Base-by-base conservation (phyloP, 306 rosid genomes). In the Malus domestica region DNA sequence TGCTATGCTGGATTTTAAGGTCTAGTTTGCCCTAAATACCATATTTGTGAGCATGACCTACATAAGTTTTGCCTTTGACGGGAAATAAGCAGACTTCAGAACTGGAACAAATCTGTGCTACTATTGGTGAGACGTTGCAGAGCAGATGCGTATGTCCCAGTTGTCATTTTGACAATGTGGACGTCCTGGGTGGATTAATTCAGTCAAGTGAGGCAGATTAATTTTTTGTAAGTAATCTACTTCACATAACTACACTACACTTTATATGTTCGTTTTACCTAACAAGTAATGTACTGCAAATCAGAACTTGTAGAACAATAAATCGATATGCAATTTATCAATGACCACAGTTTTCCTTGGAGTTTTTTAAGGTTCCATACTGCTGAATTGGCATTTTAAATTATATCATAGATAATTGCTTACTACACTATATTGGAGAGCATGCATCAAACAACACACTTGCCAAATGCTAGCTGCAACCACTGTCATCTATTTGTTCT, bases 121-220 rank as follows among this genome's bases (percentile, higher is more conserved):
- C 88, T 33, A 85, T 92, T 51, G 85, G 92, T 40, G 98, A 84
- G 86, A 89, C 83, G 40, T 85, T 96, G 85, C 97, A 89, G 83
- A 87, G 68, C 52, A 78, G 85, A 77, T 89, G 90, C 73, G 70
- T 77, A 4, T 96, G 99, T 83, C 93, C 99, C 35, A 77, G 77
- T 67, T 90, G 99, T 79, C 90, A 85, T 71, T 42, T 81, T 54
- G 88, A 96, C 83, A 89, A 90, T 77, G 75, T 87, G 85, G 96
- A 87, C 76, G 72, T 82, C 65, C 71, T 87, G 79, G 79, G 86
- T 15, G 86, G 62, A 38, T 72, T 83, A 62, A 73, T 86, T 72
- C 80, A 68, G 80, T 87, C 80, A 75, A 78, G 68, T 66, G 83
- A 82, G 79, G 78, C 73, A 63, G 80, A 68, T 79, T 91, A 80